Percentiles rank a stretch among this genome's conserved stretches.
Evolutionary conservation across 495 filamentous ascomycete genomes (phyloP).

Genomic region (Hypoxylon lienhwacheense): DNA sequence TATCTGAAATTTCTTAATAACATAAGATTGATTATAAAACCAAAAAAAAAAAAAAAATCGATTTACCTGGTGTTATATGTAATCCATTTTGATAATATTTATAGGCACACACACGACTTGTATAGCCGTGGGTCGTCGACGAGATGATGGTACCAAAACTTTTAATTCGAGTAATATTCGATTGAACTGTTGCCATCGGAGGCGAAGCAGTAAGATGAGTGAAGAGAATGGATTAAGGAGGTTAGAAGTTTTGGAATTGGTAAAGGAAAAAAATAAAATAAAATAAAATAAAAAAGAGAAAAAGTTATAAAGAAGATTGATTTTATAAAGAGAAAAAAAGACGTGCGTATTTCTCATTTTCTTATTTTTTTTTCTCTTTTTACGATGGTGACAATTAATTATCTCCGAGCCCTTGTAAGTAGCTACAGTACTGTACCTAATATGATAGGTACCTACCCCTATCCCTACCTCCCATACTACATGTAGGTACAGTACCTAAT

Average conservation of each 20-base stretch:
- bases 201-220: not conserved
- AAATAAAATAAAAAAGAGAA: not conserved
- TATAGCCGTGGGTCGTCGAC: not conserved
- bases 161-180: constrained; percentile 18
- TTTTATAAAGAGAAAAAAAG: not conserved
- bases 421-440: no score
- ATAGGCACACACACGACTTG: not conserved
- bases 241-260: not conserved
- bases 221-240: no score
- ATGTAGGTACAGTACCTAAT: no score
- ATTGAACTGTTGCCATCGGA: constrained; percentile 27
- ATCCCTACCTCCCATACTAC: no score
- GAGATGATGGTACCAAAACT: constrained; percentile 3
- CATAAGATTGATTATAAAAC: not conserved
- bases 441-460: no score
- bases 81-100: constrained; percentile 4
- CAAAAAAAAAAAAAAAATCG: constrained; percentile 3
- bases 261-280: not conserved
- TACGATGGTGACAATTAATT: no score
- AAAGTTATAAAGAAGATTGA: not conserved
- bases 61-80: constrained; percentile 18
- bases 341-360: no score
- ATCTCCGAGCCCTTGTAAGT: no score
- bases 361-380: no score
- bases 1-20: not conserved